Evolutionary conservation across 108 stramenopile genomes (phyloP), one percentile per base, ranked within the genome.

Genomic region (Phaeodactylum tricornutum): DNA sequence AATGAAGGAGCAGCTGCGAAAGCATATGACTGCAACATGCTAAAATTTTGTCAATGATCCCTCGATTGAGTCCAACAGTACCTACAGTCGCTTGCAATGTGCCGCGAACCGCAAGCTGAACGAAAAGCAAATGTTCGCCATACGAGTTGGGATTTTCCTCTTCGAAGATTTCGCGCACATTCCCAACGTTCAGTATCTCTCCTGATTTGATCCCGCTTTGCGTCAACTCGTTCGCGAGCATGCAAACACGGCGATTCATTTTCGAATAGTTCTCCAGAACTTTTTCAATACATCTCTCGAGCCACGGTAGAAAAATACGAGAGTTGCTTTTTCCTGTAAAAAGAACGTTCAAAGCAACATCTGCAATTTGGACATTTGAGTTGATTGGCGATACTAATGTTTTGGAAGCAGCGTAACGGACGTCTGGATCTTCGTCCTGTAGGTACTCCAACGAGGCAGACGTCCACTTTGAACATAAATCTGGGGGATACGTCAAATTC

Each of bases 341-440:
- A 14, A 26, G 14, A 26, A 23, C 14, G 45, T 20, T 27, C 24
- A 23, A 26, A 46, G 27, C 6, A 7, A 26, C 20, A 4, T 24
- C 6, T 24, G 45, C n/a, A 27, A 20, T 11, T 11, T 14, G 39
- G 21, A 41, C 16, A 41, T 5, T 20, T 6, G 5, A 20, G 39
- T 20, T 41, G 39, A n/a, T n/a, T n/a, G n/a, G n/a, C n/a, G n/a
- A n/a, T n/a, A n/a, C n/a, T n/a, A n/a, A n/a, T n/a, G 39, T n/a
- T 20, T n/a, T 5, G 11, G 57, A 50, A 7, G 77, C 72, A 34
- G 54, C 64, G 3, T 21, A 17, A 5, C 79, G 67, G 12, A 80
- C 79, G 55, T 80, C 79, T 3, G 47, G 31, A 34, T 80, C 79
- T 23, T 45, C 50, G 55, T 80, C 79, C 35, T 80, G 74, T 14